Percentiles rank a stretch among this genome's conserved stretches.
Evolutionary conservation across 2,329 filamentous ascomycete species (phyloP).

Genomic region (Aureobasidium leucospermi): DNA sequence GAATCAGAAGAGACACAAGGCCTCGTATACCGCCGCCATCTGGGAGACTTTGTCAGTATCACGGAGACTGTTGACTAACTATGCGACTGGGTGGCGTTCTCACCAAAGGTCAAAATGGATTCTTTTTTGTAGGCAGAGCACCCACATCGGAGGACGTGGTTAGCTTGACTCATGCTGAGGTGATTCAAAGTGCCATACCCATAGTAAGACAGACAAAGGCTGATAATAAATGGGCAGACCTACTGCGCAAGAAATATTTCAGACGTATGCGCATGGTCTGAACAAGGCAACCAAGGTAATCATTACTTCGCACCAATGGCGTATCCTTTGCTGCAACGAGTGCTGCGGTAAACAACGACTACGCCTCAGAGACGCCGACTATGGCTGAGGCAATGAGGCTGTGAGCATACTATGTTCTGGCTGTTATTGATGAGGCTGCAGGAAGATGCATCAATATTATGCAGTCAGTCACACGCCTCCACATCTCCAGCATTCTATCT

Average conservation of each 20-base stretch:
- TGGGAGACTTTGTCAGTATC: not conserved
- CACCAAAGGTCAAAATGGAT: not conserved
- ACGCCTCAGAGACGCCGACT: not conserved
- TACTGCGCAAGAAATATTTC: not conserved
- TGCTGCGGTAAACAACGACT: not conserved
- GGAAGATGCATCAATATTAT: not conserved
- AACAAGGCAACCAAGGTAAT: not conserved
- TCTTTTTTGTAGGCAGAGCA: not conserved
- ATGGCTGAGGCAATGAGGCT: not conserved
- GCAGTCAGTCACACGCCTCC: not conserved
- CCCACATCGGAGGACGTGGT: not conserved
- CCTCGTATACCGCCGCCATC: conserved; percentile 38
- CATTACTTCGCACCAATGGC: not conserved
- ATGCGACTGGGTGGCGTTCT: not conserved
- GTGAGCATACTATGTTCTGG: not conserved
- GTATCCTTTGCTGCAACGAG: not conserved
- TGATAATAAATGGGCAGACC: not conserved
- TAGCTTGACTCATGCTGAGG: not conserved
- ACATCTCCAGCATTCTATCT: not conserved
- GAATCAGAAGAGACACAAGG: conserved; percentile 31
- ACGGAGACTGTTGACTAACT: not conserved
- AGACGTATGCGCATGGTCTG: not conserved
- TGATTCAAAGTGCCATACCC: not conserved
- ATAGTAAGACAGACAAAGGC: not conserved
- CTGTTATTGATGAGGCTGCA: not conserved